Percentiles rank a stretch among this genome's conserved stretches.
Conservation (phyloP, 345 rosid genomes). For the Arabidopsis arenosa region DNA sequence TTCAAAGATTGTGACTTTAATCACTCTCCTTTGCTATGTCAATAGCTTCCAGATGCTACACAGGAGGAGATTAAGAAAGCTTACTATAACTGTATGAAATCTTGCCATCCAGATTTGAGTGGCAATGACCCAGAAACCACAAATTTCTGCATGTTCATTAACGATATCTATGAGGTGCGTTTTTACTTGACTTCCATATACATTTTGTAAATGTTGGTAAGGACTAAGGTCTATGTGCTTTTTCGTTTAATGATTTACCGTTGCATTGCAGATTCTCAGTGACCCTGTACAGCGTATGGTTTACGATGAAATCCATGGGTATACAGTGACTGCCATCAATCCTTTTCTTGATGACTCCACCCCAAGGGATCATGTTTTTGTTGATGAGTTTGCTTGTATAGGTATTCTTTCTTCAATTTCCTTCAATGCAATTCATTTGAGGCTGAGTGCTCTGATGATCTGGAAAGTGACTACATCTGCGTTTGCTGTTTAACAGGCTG, state of each 20-base stretch:
- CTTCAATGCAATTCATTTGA: conserved; percentile 1
- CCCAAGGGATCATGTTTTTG: conserved; percentile 76
- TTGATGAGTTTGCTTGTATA: conserved; percentile 97
- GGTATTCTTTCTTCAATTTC: conserved; percentile 55
- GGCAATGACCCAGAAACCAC: conserved; percentile 81
- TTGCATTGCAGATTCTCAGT: conserved; percentile 81
- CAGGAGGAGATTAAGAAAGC: conserved; percentile 91
- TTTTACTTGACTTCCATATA: conserved; percentile 13
- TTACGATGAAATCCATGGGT: conserved; percentile 97
- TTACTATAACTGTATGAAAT: conserved; percentile 95
- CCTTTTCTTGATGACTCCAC: conserved; percentile 83
- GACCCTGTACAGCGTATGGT: conserved; percentile 95
- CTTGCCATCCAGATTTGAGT: conserved; percentile 95
- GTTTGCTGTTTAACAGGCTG: conserved; percentile 60
- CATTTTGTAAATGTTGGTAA: background rate
- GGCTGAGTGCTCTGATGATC: background rate
- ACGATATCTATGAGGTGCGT: conserved; percentile 78
- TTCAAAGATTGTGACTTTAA: conserved; percentile 5
- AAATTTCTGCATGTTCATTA: conserved; percentile 94
- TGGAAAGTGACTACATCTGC: conserved; percentile 8
- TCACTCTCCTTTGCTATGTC: background rate
- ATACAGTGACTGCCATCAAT: conserved; percentile 75
- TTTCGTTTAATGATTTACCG: background rate
- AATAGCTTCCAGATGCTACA: conserved; percentile 84
- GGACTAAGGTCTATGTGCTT: background rate